Conservation (phyloP, 345 rosid species). For the Salix arbutifolia region DNA sequence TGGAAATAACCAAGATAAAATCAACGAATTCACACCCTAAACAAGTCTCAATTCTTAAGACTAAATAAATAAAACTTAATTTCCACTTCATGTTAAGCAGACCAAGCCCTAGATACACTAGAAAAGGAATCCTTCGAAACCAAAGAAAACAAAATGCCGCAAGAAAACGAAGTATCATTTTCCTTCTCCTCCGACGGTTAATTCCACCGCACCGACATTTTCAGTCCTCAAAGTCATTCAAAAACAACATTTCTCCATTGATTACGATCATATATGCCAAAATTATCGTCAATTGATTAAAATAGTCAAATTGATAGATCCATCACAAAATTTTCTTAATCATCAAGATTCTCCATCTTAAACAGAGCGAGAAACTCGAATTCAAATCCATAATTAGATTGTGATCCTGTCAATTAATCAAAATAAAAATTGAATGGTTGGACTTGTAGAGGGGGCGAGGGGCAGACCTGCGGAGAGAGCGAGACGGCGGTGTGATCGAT, state of each 20-base stretch:
- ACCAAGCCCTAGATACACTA: not conserved
- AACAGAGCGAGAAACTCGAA: not conserved
- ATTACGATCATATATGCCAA: not conserved
- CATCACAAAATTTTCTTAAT: not conserved
- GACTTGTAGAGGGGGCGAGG: not conserved
- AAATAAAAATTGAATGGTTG: not conserved
- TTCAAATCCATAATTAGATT: not conserved
- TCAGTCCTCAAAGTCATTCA: not conserved
- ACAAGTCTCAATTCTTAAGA: not conserved
- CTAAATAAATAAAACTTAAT: not conserved
- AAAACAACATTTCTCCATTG: not conserved
- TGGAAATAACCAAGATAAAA: not conserved
- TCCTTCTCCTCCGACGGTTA: not conserved
- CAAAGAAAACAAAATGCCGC: not conserved
- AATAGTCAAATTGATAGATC: not conserved
- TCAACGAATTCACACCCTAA: not conserved
- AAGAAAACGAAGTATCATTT: not conserved
- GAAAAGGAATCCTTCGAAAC: not conserved
- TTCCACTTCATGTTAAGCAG: not conserved
- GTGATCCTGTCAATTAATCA: not conserved
- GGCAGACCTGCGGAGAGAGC: conserved; percentile 2
- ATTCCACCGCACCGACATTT: too few species aligned
- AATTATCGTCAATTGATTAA: not conserved
- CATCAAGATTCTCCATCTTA: not conserved
- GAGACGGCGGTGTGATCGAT: conserved; percentile 14